These are phyloP conservation scores for Smittium culicis DNA, from an alignment of 371 early-diverging fungal genomes.

Conservation along the genomic window DNA sequence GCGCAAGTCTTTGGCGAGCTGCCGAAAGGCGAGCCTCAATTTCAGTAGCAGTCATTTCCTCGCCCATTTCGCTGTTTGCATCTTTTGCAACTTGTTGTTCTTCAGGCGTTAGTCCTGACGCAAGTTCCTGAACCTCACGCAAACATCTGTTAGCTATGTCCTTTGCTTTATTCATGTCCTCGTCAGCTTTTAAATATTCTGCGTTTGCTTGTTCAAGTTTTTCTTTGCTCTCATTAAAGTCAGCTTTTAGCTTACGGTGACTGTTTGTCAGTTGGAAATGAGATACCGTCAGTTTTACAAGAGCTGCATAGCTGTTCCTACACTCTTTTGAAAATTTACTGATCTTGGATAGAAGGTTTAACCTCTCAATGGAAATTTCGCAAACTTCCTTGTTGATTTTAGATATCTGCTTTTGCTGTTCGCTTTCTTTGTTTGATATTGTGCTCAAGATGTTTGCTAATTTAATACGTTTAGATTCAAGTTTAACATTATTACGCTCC, in stretches of 20 bases:
- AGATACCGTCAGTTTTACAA: background rate
- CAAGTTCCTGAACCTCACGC: slow-evolving; percentile 23
- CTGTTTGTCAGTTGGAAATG: slow-evolving; percentile 7
- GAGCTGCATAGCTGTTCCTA: background rate
- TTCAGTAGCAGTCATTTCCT: slow-evolving; percentile 8
- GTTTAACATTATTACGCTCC: slow-evolving; percentile 11
- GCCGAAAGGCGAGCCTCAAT: slow-evolving; percentile 36
- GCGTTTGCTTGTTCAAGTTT: slow-evolving; percentile 14
- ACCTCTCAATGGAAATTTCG: slow-evolving; percentile 6
- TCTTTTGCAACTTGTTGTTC: slow-evolving; percentile 18
- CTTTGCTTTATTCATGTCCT: slow-evolving; percentile 20
- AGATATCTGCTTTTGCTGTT: slow-evolving; percentile 19
- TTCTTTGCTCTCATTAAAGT: slow-evolving; percentile 18
- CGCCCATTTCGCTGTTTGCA: background rate
- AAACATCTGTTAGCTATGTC: slow-evolving; percentile 16
- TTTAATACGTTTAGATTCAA: slow-evolving; percentile 12
- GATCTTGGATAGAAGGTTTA: background rate
- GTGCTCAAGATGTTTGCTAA: slow-evolving; percentile 19
- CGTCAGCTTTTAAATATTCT: slow-evolving; percentile 15
- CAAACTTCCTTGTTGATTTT: slow-evolving; percentile 21
- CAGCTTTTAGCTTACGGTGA: slow-evolving; percentile 13
- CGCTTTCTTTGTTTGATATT: slow-evolving; percentile 14
- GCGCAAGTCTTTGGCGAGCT: slow-evolving; percentile 22
- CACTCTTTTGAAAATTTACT: background rate
- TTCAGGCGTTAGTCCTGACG: slow-evolving; percentile 11